Conservation (phyloP, 192 early-diverging fungal genomes). For the Dispira simplex region DNA sequence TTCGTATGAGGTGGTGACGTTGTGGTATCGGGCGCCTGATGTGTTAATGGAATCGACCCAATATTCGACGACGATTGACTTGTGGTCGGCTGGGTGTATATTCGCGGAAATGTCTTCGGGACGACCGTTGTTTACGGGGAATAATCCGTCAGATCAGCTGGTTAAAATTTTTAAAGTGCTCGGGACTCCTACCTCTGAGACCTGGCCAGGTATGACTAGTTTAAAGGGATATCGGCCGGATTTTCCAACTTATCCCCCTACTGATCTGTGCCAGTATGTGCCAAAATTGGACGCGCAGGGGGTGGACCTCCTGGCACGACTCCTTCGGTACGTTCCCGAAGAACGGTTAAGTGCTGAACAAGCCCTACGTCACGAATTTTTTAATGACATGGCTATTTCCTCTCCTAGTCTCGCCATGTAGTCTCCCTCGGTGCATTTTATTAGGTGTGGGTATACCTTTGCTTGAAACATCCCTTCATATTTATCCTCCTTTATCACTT, state of each 20-base stretch:
- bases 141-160: constrained; percentile 74
- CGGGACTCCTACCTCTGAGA: constrained; percentile 65
- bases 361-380: constrained; percentile 44
- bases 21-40: constrained; percentile 82
- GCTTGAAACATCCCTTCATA: too few species aligned
- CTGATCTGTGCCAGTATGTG: constrained; percentile 35
- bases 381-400: constrained; percentile 8
- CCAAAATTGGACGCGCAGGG: constrained; percentile 39
- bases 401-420: too few species aligned
- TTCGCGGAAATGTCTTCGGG: constrained; percentile 86
- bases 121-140: constrained; percentile 82
- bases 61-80: constrained; percentile 76
- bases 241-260: constrained; percentile 57
- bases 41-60: constrained; percentile 78
- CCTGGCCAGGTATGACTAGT: constrained; percentile 68
- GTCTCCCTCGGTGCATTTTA: too few species aligned
- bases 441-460: too few species aligned
- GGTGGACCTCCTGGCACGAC: constrained; percentile 62
- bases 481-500: too few species aligned
- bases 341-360: constrained; percentile 63
- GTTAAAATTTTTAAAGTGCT: constrained; percentile 81
- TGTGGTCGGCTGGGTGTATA: constrained; percentile 80
- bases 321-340: constrained; percentile 67
- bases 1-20: constrained; percentile 74
- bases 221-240: constrained; percentile 76